A percentile compares a stretch with the other conserved stretches of the same genome.
Evolutionary conservation across 2,329 filamentous ascomycete genomes (phyloP).

Genomic region (Byssoonygena ceratinophila): DNA sequence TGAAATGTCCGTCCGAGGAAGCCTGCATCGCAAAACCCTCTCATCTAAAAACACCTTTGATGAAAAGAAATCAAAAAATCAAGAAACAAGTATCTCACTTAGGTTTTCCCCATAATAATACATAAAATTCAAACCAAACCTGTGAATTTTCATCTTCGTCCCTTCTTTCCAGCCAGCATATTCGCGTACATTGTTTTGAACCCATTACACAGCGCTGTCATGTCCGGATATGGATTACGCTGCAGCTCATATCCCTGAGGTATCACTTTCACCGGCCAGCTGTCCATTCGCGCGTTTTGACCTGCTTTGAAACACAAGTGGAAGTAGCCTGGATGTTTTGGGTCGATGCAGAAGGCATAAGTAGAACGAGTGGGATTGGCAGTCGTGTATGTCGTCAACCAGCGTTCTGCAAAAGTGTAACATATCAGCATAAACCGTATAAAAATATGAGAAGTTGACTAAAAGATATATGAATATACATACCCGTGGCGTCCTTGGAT

Average conservation of each 20-base stretch:
- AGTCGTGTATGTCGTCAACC: conserved; percentile 90
- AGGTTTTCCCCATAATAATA: conserved; percentile 3
- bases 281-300: conserved; percentile 58
- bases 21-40: background rate
- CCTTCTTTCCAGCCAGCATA: conserved; percentile 37
- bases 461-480: conserved; percentile 30
- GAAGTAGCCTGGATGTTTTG: conserved; percentile 88
- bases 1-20: background rate
- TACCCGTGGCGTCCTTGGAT: conserved; percentile 73
- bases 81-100: background rate
- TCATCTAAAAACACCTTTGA: background rate
- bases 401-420: conserved; percentile 56
- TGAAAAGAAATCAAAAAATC: background rate
- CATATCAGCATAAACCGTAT: background rate
- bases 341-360: conserved; percentile 92
- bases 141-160: conserved; percentile 8
- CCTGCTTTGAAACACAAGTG: conserved; percentile 93
- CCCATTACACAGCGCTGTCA: conserved; percentile 89
- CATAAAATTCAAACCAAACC: background rate
- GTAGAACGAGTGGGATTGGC: conserved; percentile 89
- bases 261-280: conserved; percentile 80
- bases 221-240: conserved; percentile 82
- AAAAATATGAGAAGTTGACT: background rate
- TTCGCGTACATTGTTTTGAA: conserved; percentile 79
- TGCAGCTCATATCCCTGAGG: conserved; percentile 88